A percentile compares a stretch with the other conserved stretches of the same genome.
These are phyloP conservation scores for Penicillium thymicola DNA, from an alignment of 2,329 filamentous ascomycete genomes.

Conservation along the genomic window DNA sequence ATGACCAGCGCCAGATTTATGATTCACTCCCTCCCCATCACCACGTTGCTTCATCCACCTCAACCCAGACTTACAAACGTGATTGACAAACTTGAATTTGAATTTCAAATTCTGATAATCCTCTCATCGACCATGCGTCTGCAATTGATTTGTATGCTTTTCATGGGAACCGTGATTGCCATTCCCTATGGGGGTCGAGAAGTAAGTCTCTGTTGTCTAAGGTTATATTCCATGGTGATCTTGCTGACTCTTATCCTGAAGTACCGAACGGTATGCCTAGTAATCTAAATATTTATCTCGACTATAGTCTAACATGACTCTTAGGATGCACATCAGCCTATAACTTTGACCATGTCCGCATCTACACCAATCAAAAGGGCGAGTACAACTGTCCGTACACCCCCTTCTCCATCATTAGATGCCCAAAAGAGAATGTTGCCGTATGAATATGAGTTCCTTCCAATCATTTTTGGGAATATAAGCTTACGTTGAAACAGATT, in stretches of 20 bases:
- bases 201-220: background rate
- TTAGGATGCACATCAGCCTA: background rate
- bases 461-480: background rate
- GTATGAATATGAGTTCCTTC: background rate
- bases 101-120: background rate
- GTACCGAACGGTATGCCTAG: background rate
- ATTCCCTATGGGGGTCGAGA: slow-evolving; percentile 1
- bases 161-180: slow-evolving; percentile 4
- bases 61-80: too few species aligned
- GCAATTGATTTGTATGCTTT: background rate
- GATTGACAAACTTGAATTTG: background rate
- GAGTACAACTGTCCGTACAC: background rate
- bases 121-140: slow-evolving; percentile 5
- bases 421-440: slow-evolving; percentile 9
- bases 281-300: background rate
- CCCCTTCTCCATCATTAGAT: slow-evolving; percentile 3
- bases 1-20: too few species aligned
- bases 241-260: background rate
- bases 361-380: slow-evolving; percentile 10
- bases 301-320: background rate
- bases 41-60: background rate
- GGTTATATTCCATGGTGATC: background rate
- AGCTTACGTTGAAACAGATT: background rate
- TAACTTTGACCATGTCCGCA: slow-evolving; percentile 5
- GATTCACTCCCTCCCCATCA: background rate